Percentiles rank a stretch among this genome's conserved stretches.
Evolutionary conservation across 345 rosid species (phyloP).

Genomic region (Euphorbia tirucalli): DNA sequence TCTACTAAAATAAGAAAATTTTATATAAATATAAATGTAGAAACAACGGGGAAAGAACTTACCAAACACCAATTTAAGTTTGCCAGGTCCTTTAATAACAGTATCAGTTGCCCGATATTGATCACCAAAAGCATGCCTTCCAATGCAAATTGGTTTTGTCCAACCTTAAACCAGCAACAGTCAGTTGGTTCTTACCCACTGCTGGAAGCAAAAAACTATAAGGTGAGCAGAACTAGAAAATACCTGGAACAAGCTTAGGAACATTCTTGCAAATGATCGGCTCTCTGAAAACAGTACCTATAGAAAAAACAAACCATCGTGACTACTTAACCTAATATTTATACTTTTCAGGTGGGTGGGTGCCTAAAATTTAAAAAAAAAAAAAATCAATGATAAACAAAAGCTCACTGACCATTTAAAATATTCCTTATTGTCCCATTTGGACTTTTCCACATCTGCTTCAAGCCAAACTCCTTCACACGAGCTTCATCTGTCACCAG

Average conservation of each 20-base stretch:
- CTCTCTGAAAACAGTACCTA: conserved; percentile 97
- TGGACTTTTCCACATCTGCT: conserved; percentile 97
- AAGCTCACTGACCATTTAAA: conserved; percentile 62
- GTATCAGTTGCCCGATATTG: conserved; percentile 93
- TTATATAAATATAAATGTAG: neutral
- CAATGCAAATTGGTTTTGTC: conserved; percentile 98
- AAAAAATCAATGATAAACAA: neutral
- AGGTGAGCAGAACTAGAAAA: conserved; percentile 3
- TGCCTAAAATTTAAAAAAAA: neutral
- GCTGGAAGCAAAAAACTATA: neutral
- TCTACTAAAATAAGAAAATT: neutral
- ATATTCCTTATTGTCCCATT: conserved; percentile 96
- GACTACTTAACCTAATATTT: neutral
- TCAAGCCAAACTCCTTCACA: conserved; percentile 76
- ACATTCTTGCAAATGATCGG: conserved; percentile 95
- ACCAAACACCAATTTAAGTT: conserved; percentile 89
- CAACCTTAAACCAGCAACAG: conserved; percentile 52
- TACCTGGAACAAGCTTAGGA: conserved; percentile 89
- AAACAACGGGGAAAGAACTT: conserved; percentile 8
- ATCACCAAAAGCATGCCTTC: conserved; percentile 99
- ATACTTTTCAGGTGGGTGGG: neutral
- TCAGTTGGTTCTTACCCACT: neutral
- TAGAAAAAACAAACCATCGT: conserved; percentile 6
- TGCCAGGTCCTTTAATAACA: conserved; percentile 88
- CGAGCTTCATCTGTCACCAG: conserved; percentile 80